Evolutionary conservation across 257 asterid genomes (phyloP), one percentile per base, ranked within the genome.

Genomic region (Penstemon eatonii): DNA sequence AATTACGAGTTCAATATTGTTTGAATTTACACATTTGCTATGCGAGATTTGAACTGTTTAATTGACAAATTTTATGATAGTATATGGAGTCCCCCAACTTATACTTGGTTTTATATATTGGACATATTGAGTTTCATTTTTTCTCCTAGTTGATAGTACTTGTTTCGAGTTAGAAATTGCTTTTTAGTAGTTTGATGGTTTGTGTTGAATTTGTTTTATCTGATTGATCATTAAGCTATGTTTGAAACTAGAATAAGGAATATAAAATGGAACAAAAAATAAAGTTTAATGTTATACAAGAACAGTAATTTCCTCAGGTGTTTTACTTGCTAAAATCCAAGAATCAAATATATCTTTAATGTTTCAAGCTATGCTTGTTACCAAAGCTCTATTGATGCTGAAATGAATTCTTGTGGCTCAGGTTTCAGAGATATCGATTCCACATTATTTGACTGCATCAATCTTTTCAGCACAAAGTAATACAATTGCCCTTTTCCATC

Each of bases 381-480:
- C 39, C 15, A 18, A 44, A 47, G 18, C 60, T 69, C 54, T 53
- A 37, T 58, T 68, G 68, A 52, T 66, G 63, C 70, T 73, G 73
- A 71, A 56, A 66, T 77, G 67, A 15, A 9, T 77, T 75, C 25
- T 71, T 68, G 51, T 78, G 81, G 46, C 63, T 71, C 86, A 93
- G 99, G 72, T 91, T 71, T 80, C 99, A 18, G 96, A 93, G 85
- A 89, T 93, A 65, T 84, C 96, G 12, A 89, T 93, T 60, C 96
- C 99, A 47, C 94, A 89, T 71, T 87, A 77, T 76, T 76, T 93
- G 78, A 89, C 99, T 11, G 97, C 95, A 51, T 88, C 97, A 37
- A 87, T 93, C 64, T 93, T 93, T 77, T 87, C 97, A 60, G 99
- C 97, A 2, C 87, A 90, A 90, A 88, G 86, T 86, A 82, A 83